Conservation (phyloP, 2,329 filamentous ascomycete species). For the Epichloe baconii region DNA sequence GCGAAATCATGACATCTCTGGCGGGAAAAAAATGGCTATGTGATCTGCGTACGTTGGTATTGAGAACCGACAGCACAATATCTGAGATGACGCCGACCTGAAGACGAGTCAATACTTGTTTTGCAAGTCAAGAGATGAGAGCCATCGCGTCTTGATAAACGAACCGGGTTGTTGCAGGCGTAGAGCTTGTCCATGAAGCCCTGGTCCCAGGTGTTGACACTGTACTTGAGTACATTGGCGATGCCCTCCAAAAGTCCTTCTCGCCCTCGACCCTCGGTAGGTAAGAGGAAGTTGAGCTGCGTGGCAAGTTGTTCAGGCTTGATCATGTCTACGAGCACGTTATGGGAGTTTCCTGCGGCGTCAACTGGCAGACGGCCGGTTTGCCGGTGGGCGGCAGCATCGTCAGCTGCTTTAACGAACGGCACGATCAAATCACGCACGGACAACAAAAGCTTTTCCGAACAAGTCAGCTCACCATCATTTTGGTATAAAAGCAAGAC, state of each 20-base stretch:
- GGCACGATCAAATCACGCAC: slow-evolving; percentile 56
- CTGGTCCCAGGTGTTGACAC: slow-evolving; percentile 97
- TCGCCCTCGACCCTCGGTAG: slow-evolving; percentile 47
- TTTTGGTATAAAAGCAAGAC: background rate
- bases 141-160: slow-evolving; percentile 13
- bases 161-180: slow-evolving; percentile 69
- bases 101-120: background rate
- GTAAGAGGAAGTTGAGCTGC: slow-evolving; percentile 45
- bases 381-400: slow-evolving; percentile 37
- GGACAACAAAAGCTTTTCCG: slow-evolving; percentile 48
- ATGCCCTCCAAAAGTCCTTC: slow-evolving; percentile 63
- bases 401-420: slow-evolving; percentile 59
- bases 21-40: background rate
- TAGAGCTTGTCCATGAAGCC: slow-evolving; percentile 95
- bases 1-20: background rate
- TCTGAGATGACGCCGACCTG: slow-evolving; percentile 75
- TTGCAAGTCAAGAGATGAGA: background rate
- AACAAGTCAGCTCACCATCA: background rate
- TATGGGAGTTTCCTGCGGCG: slow-evolving; percentile 28
- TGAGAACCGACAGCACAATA: slow-evolving; percentile 69
- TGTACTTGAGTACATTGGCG: slow-evolving; percentile 62
- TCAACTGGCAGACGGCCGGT: slow-evolving; percentile 35
- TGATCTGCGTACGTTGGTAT: slow-evolving; percentile 61
- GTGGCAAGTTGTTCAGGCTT: slow-evolving; percentile 44
- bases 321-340: slow-evolving; percentile 50